Evolutionary conservation across 441 rosid species (phyloP).

Genomic region (Syzygium malaccense): DNA sequence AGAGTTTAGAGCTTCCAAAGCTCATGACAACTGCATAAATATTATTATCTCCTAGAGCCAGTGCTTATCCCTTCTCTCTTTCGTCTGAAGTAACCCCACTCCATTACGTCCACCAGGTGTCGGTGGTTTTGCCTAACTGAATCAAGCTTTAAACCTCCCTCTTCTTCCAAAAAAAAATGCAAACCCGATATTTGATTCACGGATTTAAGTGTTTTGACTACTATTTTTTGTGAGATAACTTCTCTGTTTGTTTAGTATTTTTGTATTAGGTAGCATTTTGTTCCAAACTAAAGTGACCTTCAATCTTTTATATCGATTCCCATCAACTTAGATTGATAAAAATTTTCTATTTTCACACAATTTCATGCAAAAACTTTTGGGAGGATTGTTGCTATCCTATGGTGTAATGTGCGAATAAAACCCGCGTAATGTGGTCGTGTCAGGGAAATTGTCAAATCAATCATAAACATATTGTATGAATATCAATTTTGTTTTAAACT

Average conservation of each 20-base stretch:
- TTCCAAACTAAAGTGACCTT: background rate
- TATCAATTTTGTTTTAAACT: background rate
- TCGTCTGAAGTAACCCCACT: background rate
- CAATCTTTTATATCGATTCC: background rate
- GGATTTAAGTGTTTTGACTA: background rate
- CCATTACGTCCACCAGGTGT: background rate
- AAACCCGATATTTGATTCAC: background rate
- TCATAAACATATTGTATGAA: background rate
- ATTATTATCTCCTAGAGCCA: background rate
- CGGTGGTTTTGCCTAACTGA: background rate
- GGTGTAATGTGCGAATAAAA: background rate
- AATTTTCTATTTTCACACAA: background rate
- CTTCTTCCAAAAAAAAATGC: background rate
- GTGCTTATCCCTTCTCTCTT: background rate
- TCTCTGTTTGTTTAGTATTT: background rate
- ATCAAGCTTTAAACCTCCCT: background rate
- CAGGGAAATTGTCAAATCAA: background rate
- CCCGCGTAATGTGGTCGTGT: background rate
- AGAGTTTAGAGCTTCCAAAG: background rate
- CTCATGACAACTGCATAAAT: background rate
- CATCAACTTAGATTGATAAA: background rate
- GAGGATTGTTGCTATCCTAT: background rate
- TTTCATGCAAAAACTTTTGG: background rate
- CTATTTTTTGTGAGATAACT: background rate
- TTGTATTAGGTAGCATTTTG: background rate